Percentiles rank a stretch among this genome's conserved stretches.
Evolutionary conservation across 2,329 filamentous ascomycete genomes (phyloP).

Genomic region (Ceratocystis diversiconidia): DNA sequence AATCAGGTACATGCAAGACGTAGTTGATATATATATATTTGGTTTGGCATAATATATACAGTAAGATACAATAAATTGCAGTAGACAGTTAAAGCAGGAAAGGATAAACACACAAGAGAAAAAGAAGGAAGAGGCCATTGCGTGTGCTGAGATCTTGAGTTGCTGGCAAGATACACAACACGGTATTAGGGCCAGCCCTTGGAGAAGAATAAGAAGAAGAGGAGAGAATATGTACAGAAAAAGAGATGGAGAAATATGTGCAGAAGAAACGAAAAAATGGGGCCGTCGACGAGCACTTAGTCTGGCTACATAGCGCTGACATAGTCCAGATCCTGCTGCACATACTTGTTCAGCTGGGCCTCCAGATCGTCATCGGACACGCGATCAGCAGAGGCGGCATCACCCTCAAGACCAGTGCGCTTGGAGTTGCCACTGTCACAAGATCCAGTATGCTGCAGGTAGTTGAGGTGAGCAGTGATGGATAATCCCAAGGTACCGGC

Average conservation of each 20-base stretch:
- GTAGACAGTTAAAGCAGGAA: not conserved
- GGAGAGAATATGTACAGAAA: conserved; percentile 1
- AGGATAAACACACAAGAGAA: not conserved
- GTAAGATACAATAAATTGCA: not conserved
- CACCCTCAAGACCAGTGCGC: conserved; percentile 9
- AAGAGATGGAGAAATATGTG: not conserved
- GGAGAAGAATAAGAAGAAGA: not conserved
- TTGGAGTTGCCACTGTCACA: conserved; percentile 24
- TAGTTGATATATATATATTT: not conserved
- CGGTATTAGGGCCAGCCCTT: not conserved
- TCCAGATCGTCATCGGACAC: conserved; percentile 28
- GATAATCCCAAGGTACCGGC: conserved; percentile 34
- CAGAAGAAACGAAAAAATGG: not conserved
- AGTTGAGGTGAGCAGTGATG: conserved; percentile 33
- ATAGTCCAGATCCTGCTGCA: conserved; percentile 26
- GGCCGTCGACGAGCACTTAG: not conserved
- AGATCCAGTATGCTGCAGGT: conserved; percentile 32
- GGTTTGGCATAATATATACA: not conserved
- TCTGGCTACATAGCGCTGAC: conserved; percentile 19
- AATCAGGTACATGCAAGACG: not conserved
- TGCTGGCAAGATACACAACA: not conserved
- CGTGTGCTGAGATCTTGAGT: not conserved
- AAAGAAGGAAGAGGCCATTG: not conserved
- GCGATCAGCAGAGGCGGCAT: conserved; percentile 15
- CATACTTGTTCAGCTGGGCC: conserved; percentile 27